Base-by-base conservation (phyloP, 2,329 filamentous ascomycete species). In the Chaetomium sp. region DNA sequence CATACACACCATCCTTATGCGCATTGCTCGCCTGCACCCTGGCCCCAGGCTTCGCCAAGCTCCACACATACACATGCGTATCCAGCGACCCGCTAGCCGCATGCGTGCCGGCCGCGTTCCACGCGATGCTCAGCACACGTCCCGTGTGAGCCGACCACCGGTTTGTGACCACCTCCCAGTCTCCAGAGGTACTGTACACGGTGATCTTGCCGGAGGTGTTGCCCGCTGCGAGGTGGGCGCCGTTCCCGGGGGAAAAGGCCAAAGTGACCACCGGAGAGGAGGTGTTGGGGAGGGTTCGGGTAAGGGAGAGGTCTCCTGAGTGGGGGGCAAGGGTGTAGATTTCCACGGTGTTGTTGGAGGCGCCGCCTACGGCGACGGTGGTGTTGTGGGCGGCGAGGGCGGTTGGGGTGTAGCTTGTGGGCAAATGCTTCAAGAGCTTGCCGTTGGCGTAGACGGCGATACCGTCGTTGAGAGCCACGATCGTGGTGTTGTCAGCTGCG, bases 1-100 rank as follows among this genome's bases (percentile, higher is more conserved):
- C 92, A 63, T 87, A 90, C 14, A 97, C 91, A 8, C 94, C 94
- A 67, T 97, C 94, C 74, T 96, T 96, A 74, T 99, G 94, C 49
- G 92, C 91, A 67, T 96, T 95, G 27, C 84, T 74, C 11, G 85
- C 86, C 75, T 94, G 92, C 63, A 95, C 81, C 63, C 92, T 81
- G 71, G 88, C 88, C 2, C 89, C 91, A 0, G 92, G 92, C 68
- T 89, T 88, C 41, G 76, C 78, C 54, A 96, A 72, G 69, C 89
- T 96, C 90, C 94, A 99, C 35, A 96, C 85, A 68, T 89, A 91
- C 19, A 99, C 81, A 66, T 95, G 91, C 0, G 92, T 96, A 69
- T 99, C 94, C 49, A 99, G 74, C 46, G 84, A 87, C 10, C 91
- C 92, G 68, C 88, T 95, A 19, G 84, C 89, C 2, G 91, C 86